phyloP scores from a whole-genome alignment of 306 rosid genomes.

The Quillaja saponaria region DNA sequence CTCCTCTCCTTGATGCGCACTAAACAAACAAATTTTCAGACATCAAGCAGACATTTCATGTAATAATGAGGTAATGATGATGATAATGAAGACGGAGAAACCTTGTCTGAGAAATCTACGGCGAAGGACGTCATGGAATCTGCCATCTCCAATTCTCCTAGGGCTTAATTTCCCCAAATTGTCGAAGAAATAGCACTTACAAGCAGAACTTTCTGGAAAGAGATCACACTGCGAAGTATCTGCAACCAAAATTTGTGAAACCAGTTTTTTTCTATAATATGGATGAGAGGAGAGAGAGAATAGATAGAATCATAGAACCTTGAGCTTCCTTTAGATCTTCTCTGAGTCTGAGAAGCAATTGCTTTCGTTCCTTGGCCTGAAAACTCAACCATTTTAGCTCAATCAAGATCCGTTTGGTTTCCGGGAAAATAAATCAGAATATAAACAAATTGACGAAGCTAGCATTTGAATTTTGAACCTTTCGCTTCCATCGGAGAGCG shows the following conservation, averaged over 20 bases:
- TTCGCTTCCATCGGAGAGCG: slow-evolving; percentile 86
- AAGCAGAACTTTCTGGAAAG: slow-evolving; percentile 67
- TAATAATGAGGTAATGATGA: not conserved
- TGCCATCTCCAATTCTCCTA: slow-evolving; percentile 37
- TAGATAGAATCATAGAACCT: slow-evolving; percentile 44
- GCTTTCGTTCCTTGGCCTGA: slow-evolving; percentile 92
- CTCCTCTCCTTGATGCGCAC: slow-evolving; percentile 72
- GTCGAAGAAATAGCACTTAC: slow-evolving; percentile 90
- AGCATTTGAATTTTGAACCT: slow-evolving; percentile 48
- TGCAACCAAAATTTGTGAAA: slow-evolving; percentile 31
- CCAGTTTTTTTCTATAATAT: too few species aligned
- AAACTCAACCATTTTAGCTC: slow-evolving; percentile 20
- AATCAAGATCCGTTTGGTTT: slow-evolving; percentile 5
- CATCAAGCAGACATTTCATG: slow-evolving; percentile 1
- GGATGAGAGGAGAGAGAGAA: slow-evolving; percentile 5
- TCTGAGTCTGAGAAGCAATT: slow-evolving; percentile 67
- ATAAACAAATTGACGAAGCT: slow-evolving; percentile 9
- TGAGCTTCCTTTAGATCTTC: slow-evolving; percentile 73
- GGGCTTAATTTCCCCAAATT: slow-evolving; percentile 57
- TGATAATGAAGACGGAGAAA: slow-evolving; percentile 12
- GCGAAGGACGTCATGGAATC: slow-evolving; percentile 82
- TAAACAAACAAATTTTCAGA: slow-evolving; percentile 33
- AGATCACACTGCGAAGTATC: slow-evolving; percentile 70
- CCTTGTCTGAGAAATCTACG: slow-evolving; percentile 94
- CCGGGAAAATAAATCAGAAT: not conserved